phyloP scores from a whole-genome alignment of 176 grass and related monocot genomes.

The Zea luxurians region DNA sequence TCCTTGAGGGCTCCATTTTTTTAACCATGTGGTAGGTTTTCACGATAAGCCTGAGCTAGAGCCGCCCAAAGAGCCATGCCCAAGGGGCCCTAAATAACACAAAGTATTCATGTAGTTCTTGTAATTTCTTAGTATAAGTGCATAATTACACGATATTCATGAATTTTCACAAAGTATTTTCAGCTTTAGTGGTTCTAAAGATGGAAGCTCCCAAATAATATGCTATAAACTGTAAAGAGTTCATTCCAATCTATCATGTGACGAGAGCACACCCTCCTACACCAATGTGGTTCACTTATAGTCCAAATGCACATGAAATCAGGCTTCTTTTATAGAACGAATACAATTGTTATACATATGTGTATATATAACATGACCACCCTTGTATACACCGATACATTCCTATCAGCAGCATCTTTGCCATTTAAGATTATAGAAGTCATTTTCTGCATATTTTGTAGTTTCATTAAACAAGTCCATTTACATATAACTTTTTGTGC shows the following conservation, averaged over 20 bases:
- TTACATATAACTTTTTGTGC: conserved; percentile 24
- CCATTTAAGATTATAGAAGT: background rate
- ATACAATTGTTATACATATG: background rate
- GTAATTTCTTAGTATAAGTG: background rate
- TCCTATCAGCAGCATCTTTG: background rate
- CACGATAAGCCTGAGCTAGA: too few relatives aligned
- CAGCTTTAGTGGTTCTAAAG: background rate
- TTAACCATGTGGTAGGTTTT: too few relatives aligned
- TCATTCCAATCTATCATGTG: too few relatives aligned
- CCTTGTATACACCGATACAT: background rate
- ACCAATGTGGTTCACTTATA: background rate
- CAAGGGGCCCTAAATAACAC: too few relatives aligned
- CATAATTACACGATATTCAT: background rate
- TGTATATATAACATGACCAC: background rate
- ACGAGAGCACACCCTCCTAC: too few relatives aligned
- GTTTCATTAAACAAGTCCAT: background rate
- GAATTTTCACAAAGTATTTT: background rate
- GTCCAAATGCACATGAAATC: background rate
- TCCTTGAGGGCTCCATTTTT: too few relatives aligned
- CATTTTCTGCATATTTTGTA: background rate
- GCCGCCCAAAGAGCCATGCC: too few relatives aligned
- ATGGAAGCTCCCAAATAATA: background rate
- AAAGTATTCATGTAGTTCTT: background rate
- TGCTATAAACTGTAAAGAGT: background rate
- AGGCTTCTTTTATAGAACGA: background rate